phyloP scores from a whole-genome alignment of 1,284 basidiomycete species.

The Anthracocystis panici-leucophaei region DNA sequence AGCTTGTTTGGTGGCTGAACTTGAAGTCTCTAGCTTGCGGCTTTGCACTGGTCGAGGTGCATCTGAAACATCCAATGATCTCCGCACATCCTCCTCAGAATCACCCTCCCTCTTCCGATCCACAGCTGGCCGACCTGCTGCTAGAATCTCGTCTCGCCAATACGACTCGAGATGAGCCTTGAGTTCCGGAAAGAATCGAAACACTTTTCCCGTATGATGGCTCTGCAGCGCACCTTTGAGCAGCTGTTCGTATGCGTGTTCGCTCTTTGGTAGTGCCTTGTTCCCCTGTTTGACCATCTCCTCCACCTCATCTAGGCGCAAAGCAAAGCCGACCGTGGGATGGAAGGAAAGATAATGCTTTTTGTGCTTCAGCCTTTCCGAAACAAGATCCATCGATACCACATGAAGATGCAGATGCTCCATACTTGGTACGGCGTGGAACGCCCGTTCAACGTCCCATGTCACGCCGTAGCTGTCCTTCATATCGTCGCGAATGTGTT shows the following conservation, averaged over 20 bases:
- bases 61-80: not conserved
- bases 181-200: constrained; percentile 31
- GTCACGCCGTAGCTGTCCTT: constrained; percentile 68
- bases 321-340: constrained; percentile 86
- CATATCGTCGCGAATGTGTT: constrained; percentile 85
- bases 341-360: constrained; percentile 92
- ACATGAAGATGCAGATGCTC: constrained; percentile 69
- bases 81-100: not conserved
- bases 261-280: constrained; percentile 20
- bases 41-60: constrained; percentile 5
- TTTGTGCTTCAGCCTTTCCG: constrained; percentile 83
- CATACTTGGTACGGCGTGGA: constrained; percentile 82
- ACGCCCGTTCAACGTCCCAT: constrained; percentile 74
- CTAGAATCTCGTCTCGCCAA: constrained; percentile 20
- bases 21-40: constrained; percentile 13
- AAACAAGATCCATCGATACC: constrained; percentile 83
- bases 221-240: constrained; percentile 35
- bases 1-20: not conserved
- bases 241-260: constrained; percentile 34
- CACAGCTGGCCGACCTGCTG: not conserved
- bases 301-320: constrained; percentile 76
- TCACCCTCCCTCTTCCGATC: constrained; percentile 1
- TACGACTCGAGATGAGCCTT: constrained; percentile 38
- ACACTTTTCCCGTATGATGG: constrained; percentile 27
- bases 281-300: constrained; percentile 9